Evolutionary conservation across 2,329 filamentous ascomycete species (phyloP), one percentile per base, ranked within the genome.

Genomic region (Neodidymelliopsis sp.): DNA sequence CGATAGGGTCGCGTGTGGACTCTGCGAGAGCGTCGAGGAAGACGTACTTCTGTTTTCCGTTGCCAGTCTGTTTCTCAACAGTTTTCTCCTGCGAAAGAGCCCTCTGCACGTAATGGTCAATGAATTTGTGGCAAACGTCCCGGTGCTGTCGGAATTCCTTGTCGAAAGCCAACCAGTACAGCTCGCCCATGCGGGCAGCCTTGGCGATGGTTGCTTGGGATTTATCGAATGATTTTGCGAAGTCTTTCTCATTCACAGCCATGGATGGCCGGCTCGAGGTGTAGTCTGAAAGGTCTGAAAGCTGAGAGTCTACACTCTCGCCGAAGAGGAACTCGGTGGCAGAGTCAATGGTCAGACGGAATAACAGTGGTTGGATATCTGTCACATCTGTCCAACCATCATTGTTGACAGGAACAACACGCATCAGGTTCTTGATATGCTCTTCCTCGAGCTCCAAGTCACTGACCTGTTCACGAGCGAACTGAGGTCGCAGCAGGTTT

Each of bases 11-110:
- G 28, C 88, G 83, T 0, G 91, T 95, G 71, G 89, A 90, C 38
- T 83, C 80, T 31, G 88, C 90, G 1, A 96, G 81, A 18, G 89
- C 89, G 71, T 96, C 88, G 12, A 96, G 80, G 75, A 96, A 95
- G 2, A 89, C 93, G 70, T 93, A 91, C 40, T 59, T 63, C 36
- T 55, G 50, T 35, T 67, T 66, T 18, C 54, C 60, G 12, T 25
- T 25, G 2, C 49, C 43, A 2, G 11, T 72, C 3, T 42, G 39
- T 27, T 54, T 35, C 9, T 31, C 39, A 15, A 40, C 18, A 2
- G 2, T 25, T 41, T 59, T 60, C 34, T 58, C 52, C 31, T 63
- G 59, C 5, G 47, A 54, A 2, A 66, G 44, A 12, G 65, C 64
- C 13, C 54, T 46, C 3, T 62, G 37, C 5, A 68, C 61, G 40